Conservation (phyloP, 208 protist genomes). For the Zelonia costaricensis region DNA sequence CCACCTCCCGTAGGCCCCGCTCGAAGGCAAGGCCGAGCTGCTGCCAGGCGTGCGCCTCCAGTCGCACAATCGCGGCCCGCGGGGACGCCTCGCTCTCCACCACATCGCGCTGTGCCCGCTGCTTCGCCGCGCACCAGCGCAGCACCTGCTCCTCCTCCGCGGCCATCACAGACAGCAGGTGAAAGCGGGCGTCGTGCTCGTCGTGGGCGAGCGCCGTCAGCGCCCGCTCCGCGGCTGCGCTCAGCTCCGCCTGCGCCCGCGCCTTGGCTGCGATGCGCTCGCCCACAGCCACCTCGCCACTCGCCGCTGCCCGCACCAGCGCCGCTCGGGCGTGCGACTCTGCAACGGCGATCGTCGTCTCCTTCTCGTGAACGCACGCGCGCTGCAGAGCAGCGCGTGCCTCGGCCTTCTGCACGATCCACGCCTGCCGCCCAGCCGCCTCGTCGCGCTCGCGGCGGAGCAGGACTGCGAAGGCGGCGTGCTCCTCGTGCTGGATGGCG, state of each 20-base stretch:
- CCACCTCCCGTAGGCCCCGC: neutral
- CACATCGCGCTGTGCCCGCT: conserved; percentile 16
- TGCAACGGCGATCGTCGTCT: conserved; percentile 11
- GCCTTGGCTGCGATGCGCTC: conserved; percentile 32
- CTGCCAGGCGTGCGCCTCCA: conserved; percentile 29
- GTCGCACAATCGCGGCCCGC: conserved; percentile 32
- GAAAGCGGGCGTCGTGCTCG: conserved; percentile 58
- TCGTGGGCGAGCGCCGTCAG: conserved; percentile 25
- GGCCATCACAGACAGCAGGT: conserved; percentile 42
- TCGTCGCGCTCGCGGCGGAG: conserved; percentile 27
- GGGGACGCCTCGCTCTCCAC: conserved; percentile 31
- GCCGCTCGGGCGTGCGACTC: conserved; percentile 31
- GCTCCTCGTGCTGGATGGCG: conserved; percentile 44
- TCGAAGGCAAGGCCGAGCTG: conserved; percentile 5
- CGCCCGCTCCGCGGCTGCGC: conserved; percentile 12
- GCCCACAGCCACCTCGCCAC: conserved; percentile 29
- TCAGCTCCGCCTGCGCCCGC: conserved; percentile 28
- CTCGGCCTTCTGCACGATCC: conserved; percentile 40
- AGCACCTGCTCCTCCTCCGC: conserved; percentile 44
- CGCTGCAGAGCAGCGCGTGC: conserved; percentile 17
- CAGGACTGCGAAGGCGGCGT: conserved; percentile 26
- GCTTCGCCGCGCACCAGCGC: conserved; percentile 36
- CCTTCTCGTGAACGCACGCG: conserved; percentile 15
- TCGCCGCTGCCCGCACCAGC: conserved; percentile 12
- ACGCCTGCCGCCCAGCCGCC: conserved; percentile 32